These are phyloP conservation scores for Gossypium mustelinum DNA, from an alignment of 345 rosid species.

Conservation along the genomic window DNA sequence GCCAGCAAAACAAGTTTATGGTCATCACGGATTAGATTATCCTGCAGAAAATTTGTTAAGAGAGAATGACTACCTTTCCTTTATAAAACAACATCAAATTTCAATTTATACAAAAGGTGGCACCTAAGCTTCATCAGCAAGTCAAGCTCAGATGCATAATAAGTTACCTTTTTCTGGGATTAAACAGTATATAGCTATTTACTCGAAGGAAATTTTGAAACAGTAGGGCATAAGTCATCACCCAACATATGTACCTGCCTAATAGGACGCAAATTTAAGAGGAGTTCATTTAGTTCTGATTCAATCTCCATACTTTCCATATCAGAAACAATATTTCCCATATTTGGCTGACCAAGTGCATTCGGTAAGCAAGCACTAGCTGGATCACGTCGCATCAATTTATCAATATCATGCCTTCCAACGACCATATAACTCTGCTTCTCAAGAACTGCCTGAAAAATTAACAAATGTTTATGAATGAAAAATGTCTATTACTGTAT, in stretches of 20 bases:
- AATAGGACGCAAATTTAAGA: slow-evolving; percentile 74
- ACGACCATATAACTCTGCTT: slow-evolving; percentile 97
- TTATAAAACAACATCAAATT: background rate
- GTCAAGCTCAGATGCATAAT: background rate
- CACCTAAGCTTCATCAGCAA: background rate
- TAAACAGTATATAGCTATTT: background rate
- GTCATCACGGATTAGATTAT: slow-evolving; percentile 90
- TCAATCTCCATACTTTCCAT: slow-evolving; percentile 58
- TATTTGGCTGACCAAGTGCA: slow-evolving; percentile 42
- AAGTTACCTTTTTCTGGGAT: background rate
- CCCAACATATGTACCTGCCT: slow-evolving; percentile 55
- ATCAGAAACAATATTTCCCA: slow-evolving; percentile 30
- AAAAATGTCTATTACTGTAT: slow-evolving; percentile 9
- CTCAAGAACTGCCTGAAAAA: slow-evolving; percentile 93
- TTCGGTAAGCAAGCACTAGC: slow-evolving; percentile 71
- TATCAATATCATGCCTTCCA: slow-evolving; percentile 97
- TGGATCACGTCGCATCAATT: slow-evolving; percentile 79
- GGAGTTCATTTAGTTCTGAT: slow-evolving; percentile 60
- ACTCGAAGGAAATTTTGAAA: background rate
- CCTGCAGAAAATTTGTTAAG: slow-evolving; percentile 44
- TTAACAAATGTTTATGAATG: slow-evolving; percentile 21
- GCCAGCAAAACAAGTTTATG: slow-evolving; percentile 90
- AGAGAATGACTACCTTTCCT: background rate
- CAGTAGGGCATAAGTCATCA: background rate
- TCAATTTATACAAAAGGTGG: background rate